Evolutionary conservation across 140 eudicot genomes (phyloP), one percentile per base, ranked within the genome.

Genomic region (Cichorium intybus): DNA sequence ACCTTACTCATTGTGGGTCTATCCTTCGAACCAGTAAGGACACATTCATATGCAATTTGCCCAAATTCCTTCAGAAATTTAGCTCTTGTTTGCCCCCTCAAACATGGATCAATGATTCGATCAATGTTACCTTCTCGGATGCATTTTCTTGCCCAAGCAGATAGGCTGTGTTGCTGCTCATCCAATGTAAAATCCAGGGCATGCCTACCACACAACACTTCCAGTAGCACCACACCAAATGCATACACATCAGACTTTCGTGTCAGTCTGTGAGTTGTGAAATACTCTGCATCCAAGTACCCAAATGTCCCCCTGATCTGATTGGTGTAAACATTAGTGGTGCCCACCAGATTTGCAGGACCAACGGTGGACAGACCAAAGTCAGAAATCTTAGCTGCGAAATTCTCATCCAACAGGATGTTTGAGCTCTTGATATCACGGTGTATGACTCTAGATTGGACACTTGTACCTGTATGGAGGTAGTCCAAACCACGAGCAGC

Each of bases 401-500:
- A 48, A 14, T 70, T 64, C 24, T 55, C 45, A 49, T 76, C 77
- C 17, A 76, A 17, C 20, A 76, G 59, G 43, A 76, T 37, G 56
- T 76, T 76, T 62, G 77, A 76, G 54, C 81, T 76, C 68, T 70
- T 76, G 53, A 76, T 21, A 10, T 76, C 77, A 4, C 81, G 73
- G 20, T 76, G 81, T 70, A 76, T 76, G 68, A 76, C 77, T 70
- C 81, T 64, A 2, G 4, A 1, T 37, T 37, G 64, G 22, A 57
- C 73, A 50, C 77, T 52, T 4, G 74, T 77, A 51, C 81, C 81
- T n/a, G 77, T 77, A 17, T 77, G 81, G 59, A 77, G 73, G 59
- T 77, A 77, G 66, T 77, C 82, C 45, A 77, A 60, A 24, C 82
- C 82, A 66, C 82, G 75, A 8, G 82, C 78, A 11, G 71, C 78